These are phyloP conservation scores for Lentinula novae-zelandiae DNA, from an alignment of 1,284 basidiomycete genomes.

Conservation along the genomic window DNA sequence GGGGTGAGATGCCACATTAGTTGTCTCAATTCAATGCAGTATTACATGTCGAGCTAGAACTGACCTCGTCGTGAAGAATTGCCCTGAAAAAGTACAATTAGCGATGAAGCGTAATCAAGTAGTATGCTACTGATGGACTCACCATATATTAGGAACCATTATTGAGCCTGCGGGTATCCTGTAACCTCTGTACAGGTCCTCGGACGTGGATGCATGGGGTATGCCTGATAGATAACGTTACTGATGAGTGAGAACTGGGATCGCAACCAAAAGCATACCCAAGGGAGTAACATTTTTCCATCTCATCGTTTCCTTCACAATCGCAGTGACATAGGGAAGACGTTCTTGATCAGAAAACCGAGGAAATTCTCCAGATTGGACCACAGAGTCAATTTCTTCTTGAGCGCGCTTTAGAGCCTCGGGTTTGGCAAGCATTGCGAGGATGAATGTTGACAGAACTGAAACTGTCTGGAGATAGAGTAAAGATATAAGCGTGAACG, in stretches of 20 bases:
- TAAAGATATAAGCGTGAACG: neutral
- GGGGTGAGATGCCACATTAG: slow-evolving; percentile 21
- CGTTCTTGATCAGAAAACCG: slow-evolving; percentile 24
- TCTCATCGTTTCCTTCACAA: slow-evolving; percentile 32
- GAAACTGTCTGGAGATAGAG: slow-evolving; percentile 18
- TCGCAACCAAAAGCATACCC: slow-evolving; percentile 19
- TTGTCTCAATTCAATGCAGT: neutral
- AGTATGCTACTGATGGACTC: neutral
- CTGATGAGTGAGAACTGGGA: neutral
- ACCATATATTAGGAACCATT: slow-evolving; percentile 28
- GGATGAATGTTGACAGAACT: slow-evolving; percentile 26
- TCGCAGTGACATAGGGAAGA: slow-evolving; percentile 32
- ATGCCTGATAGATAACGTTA: slow-evolving; percentile 17
- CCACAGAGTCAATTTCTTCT: slow-evolving; percentile 31
- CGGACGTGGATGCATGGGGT: slow-evolving; percentile 22
- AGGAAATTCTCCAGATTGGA: slow-evolving; percentile 28
- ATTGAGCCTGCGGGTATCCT: slow-evolving; percentile 31
- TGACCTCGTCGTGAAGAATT: slow-evolving; percentile 17
- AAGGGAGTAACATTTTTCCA: slow-evolving; percentile 32
- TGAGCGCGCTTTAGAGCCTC: slow-evolving; percentile 31
- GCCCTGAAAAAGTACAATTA: slow-evolving; percentile 9
- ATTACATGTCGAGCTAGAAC: neutral
- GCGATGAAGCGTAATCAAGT: neutral
- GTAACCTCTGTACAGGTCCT: slow-evolving; percentile 30
- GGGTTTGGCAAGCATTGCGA: slow-evolving; percentile 33